Evolutionary conservation across 805 yeast genomes (phyloP), one percentile per base, ranked within the genome.

Genomic region (Cyberlindnera xylosilytica): DNA sequence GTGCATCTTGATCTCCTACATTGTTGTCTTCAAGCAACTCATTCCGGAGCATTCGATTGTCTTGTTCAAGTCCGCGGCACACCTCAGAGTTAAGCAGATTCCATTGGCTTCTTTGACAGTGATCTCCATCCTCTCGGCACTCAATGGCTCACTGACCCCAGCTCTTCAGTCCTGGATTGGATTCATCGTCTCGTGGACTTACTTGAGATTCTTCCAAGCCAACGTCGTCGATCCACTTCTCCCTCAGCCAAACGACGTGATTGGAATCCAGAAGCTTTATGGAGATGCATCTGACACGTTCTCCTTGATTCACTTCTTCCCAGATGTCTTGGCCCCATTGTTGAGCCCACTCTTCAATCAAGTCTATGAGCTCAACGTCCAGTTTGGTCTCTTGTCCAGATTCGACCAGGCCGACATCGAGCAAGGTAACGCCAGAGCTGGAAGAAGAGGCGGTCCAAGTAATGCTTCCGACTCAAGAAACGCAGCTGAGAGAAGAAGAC

Each of bases 251-350:
- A 58, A 42, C 46, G 51, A 49, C 38, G 49, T 58, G 23, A 51
- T 57, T 27, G 63, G 61, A 11, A 56, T 58, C 12, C 57, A 51
- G 26, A 58, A 70, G 19, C 64, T 81, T 10, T 62, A 74, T 20
- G 97, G 97, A 29, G 97, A 89, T 61, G 95, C 97, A 0, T 81
- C 93, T 0, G 97, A 90, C 52, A 84, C 91, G 1, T 90, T 90
- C 68, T 80, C 86, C 42, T 72, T 90, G 48, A 81, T 82, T 24
- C 83, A 83, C 53, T 87, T 90, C 60, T 90, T 90, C 78, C 97
- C 97, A 1, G 78, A 72, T 36, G 58, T 74, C 1, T 27, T 74
- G 3, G 77, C 78, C 42, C 75, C 78, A 3, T 48, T 73, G 20
- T 59, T 87, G 36, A 66, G 69, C 26, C 77, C 79, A 1, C 52